Evolutionary conservation across 2,329 filamentous ascomycete species (phyloP).

Genomic region (Cucurbitaria berberidis): DNA sequence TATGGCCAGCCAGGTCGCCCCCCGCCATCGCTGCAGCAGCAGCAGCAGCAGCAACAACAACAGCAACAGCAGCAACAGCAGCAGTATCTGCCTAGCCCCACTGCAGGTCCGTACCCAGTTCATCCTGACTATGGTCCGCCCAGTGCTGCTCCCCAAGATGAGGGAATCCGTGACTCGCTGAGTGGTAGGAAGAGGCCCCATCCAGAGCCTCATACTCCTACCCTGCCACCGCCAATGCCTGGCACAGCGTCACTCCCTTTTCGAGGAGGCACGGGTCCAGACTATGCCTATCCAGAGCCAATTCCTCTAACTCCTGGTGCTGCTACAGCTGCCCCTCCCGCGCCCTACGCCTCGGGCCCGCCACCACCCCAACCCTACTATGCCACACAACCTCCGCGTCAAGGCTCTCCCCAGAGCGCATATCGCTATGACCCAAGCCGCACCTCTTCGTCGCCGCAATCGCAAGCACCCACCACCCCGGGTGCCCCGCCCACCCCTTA

Average conservation of each 20-base stretch:
- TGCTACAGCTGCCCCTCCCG: slow-evolving; percentile 52
- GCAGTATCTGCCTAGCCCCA: slow-evolving; percentile 54
- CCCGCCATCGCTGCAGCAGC: no score
- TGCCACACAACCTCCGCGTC: slow-evolving; percentile 46
- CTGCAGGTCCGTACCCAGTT: slow-evolving; percentile 52
- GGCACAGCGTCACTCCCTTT: slow-evolving; percentile 51
- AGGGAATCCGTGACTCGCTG: slow-evolving; percentile 46
- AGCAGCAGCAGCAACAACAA: no score
- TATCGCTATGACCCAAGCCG: slow-evolving; percentile 52
- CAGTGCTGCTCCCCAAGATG: slow-evolving; percentile 46
- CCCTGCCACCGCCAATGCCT: slow-evolving; percentile 56
- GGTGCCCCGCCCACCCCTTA: slow-evolving; percentile 40
- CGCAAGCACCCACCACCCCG: slow-evolving; percentile 47
- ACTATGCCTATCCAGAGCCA: slow-evolving; percentile 54
- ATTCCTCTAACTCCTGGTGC: slow-evolving; percentile 52
- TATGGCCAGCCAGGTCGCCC: slow-evolving; percentile 48
- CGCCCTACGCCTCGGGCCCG: slow-evolving; percentile 49
- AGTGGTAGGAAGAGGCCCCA: slow-evolving; percentile 55
- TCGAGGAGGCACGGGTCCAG: slow-evolving; percentile 42
- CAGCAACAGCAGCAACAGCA: no score
- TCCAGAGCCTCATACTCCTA: slow-evolving; percentile 59
- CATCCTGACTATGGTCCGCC: slow-evolving; percentile 41
- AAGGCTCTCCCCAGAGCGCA: slow-evolving; percentile 50
- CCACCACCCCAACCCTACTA: slow-evolving; percentile 51
- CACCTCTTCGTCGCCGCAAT: slow-evolving; percentile 52